Evolutionary conservation across 2,329 filamentous ascomycete genomes (phyloP).

Genomic region (Penicillium aurantiogriseum): DNA sequence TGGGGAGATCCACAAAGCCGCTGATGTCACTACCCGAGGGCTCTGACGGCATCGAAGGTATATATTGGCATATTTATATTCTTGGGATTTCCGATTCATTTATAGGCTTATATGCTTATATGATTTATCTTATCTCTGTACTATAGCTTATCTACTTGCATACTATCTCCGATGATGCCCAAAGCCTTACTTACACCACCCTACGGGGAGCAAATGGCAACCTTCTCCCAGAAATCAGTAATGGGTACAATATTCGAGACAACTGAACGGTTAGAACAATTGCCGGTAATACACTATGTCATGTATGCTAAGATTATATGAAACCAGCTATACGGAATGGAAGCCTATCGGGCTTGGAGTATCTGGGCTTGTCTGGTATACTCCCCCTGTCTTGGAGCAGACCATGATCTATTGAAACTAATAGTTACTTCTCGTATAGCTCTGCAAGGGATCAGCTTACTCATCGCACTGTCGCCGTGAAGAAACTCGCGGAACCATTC

Average conservation of each 20-base stretch:
- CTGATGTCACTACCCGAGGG: conserved; percentile 4
- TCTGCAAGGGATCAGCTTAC: conserved; percentile 97
- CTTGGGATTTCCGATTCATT: background rate
- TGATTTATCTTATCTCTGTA: background rate
- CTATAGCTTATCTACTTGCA: conserved; percentile 2
- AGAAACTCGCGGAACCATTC: conserved; percentile 99
- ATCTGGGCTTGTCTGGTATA: conserved; percentile 93
- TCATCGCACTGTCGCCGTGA: conserved; percentile 91
- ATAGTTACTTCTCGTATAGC: conserved; percentile 50
- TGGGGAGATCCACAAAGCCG: conserved; percentile 4
- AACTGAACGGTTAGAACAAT: conserved; percentile 74
- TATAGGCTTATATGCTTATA: too few relatives aligned
- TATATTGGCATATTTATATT: background rate
- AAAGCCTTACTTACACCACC: conserved; percentile 1
- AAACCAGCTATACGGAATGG: conserved; percentile 82
- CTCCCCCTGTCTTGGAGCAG: conserved; percentile 17
- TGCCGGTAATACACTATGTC: background rate
- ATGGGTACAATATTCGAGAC: conserved; percentile 99
- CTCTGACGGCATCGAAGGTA: background rate
- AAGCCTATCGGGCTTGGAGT: conserved; percentile 98
- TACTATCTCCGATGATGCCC: background rate
- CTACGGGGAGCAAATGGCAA: conserved; percentile 66
- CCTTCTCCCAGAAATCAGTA: conserved; percentile 97
- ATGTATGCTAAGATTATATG: background rate
- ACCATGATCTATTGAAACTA: background rate